Percentiles rank a stretch among this genome's conserved stretches.
Conservation (phyloP, 1,139 yeast species). For the Suhomyces bolitotheri region DNA sequence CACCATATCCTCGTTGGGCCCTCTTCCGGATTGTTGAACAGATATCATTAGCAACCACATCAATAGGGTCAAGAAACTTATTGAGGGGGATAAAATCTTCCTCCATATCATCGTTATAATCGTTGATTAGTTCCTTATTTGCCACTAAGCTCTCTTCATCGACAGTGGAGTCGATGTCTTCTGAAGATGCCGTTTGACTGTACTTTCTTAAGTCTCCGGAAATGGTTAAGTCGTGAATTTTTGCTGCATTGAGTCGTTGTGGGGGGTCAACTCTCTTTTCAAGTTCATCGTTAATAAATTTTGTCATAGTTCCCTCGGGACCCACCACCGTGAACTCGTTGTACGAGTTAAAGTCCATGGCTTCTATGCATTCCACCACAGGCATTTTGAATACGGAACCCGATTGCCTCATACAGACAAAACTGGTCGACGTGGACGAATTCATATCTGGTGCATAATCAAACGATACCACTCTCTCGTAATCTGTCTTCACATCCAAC, state of each 20-base stretch:
- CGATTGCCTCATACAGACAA: conserved; percentile 86
- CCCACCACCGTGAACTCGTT: conserved; percentile 73
- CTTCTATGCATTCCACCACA: conserved; percentile 65
- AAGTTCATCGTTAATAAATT: conserved; percentile 27
- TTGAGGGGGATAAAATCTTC: conserved; percentile 32
- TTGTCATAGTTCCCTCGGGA: conserved; percentile 54
- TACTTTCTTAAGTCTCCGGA: conserved; percentile 24
- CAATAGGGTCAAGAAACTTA: conserved; percentile 34
- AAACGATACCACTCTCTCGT: conserved; percentile 79
- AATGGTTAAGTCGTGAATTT: conserved; percentile 15
- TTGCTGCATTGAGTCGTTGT: conserved; percentile 3
- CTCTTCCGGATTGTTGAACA: conserved; percentile 66
- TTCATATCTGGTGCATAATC: conserved; percentile 69
- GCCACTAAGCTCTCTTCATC: conserved; percentile 32
- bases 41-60: conserved; percentile 59
- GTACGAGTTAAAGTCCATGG: conserved; percentile 64
- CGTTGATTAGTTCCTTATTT: conserved; percentile 12
- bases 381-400: conserved; percentile 85
- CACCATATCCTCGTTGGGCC: conserved; percentile 72
- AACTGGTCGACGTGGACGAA: conserved; percentile 49
- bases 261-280: conserved; percentile 3
- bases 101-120: conserved; percentile 29
- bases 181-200: conserved; percentile 24
- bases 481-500: conserved; percentile 71
- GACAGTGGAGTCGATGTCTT: conserved; percentile 33